Conservation (phyloP, 495 filamentous ascomycete species). For the Neurospora sp. region DNA sequence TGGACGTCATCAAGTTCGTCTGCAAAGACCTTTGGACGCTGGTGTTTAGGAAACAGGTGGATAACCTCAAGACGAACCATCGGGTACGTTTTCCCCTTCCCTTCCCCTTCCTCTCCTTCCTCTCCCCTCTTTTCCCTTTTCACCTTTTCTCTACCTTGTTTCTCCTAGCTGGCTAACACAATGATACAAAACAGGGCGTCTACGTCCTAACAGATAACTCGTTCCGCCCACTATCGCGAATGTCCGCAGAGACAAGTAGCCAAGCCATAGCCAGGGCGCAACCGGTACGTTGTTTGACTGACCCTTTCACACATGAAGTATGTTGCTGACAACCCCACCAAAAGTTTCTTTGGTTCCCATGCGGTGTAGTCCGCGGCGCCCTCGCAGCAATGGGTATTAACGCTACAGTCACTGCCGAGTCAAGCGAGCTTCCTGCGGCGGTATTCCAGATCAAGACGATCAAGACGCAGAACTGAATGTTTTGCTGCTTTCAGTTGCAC, state of each 20-base stretch:
- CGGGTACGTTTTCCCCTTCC: constrained; percentile 42
- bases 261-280: constrained; percentile 65
- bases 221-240: constrained; percentile 79
- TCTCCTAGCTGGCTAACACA: neutral
- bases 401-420: constrained; percentile 84
- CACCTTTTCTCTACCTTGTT: no score
- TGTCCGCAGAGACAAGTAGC: constrained; percentile 67
- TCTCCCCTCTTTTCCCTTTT: neutral
- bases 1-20: constrained; percentile 92
- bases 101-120: neutral
- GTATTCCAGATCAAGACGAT: constrained; percentile 95
- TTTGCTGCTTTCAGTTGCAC: neutral
- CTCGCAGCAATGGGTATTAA: constrained; percentile 83
- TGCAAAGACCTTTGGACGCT: constrained; percentile 97
- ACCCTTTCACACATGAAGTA: neutral
- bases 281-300: constrained; percentile 49
- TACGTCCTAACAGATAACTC: constrained; percentile 93
- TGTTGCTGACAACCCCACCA: neutral
- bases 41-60: constrained; percentile 91
- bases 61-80: constrained; percentile 98
- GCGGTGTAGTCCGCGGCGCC: constrained; percentile 80
- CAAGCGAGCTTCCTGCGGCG: constrained; percentile 71
- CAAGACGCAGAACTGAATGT: constrained; percentile 20
- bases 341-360: constrained; percentile 90
- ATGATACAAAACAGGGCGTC: constrained; percentile 52